Evolutionary conservation across 2,329 filamentous ascomycete species (phyloP).

Genomic region (Orbilia blumenaviensis): DNA sequence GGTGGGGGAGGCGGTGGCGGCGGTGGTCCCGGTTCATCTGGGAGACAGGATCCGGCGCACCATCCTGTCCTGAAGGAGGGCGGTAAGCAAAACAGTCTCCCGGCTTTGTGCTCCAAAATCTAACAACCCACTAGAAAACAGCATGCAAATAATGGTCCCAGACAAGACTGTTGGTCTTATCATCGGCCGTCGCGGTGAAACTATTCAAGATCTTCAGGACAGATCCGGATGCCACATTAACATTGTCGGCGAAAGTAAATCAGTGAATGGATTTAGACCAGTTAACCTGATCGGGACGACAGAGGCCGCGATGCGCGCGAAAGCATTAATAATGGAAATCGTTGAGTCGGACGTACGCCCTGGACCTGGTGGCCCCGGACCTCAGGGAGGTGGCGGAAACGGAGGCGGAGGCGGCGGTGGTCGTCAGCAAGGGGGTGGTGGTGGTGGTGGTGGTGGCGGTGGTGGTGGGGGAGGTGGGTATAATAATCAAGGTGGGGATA

Average conservation of each 20-base stretch:
- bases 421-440: constrained; percentile 52
- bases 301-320: constrained; percentile 77
- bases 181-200: constrained; percentile 92
- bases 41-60: constrained; percentile 57
- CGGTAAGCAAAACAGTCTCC: constrained; percentile 53
- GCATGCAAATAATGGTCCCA: constrained; percentile 91
- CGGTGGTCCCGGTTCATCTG: background rate
- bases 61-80: constrained; percentile 58
- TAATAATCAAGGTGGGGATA: constrained; percentile 65
- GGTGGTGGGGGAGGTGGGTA: constrained; percentile 58
- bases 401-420: constrained; percentile 54
- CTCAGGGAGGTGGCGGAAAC: constrained; percentile 59
- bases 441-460: constrained; percentile 61
- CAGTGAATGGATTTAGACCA: constrained; percentile 85
- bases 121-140: constrained; percentile 75
- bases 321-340: constrained; percentile 90
- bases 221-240: constrained; percentile 94
- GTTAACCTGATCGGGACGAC: constrained; percentile 87
- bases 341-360: constrained; percentile 84
- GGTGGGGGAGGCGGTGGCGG: constrained; percentile 49
- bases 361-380: constrained; percentile 61
- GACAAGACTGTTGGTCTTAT: constrained; percentile 92
- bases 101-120: constrained; percentile 54
- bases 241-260: constrained; percentile 92
- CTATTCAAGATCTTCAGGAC: constrained; percentile 90